Evolutionary conservation across 83 land plant species (phyloP).

Genomic region (Picea abies): DNA sequence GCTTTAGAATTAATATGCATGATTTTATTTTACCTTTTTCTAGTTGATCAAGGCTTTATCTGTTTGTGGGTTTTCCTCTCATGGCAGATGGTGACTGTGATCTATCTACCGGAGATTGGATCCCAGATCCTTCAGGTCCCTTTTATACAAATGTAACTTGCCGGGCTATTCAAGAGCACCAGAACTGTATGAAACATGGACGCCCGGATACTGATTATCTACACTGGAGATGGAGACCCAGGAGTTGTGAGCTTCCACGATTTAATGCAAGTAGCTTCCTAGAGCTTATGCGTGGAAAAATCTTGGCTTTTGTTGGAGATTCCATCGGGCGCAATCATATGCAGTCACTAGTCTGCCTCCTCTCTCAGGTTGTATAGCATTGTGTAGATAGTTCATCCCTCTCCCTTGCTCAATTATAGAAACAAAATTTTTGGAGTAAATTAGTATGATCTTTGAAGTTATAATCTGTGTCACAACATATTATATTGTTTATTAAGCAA

Average conservation of each 20-base stretch:
- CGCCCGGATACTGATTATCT: slow-evolving; percentile 60
- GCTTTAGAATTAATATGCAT: neutral
- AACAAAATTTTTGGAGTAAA: neutral
- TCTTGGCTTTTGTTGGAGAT: slow-evolving; percentile 74
- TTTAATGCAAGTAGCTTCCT: slow-evolving; percentile 55
- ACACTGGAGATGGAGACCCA: slow-evolving; percentile 78
- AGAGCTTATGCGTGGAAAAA: slow-evolving; percentile 56
- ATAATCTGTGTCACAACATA: neutral
- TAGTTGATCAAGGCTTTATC: too few species aligned
- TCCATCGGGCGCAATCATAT: slow-evolving; percentile 78
- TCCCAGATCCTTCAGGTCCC: slow-evolving; percentile 45
- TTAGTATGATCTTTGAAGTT: neutral
- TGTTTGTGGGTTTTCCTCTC: too few species aligned
- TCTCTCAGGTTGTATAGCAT: neutral
- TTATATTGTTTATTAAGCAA: too few species aligned
- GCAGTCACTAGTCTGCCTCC: slow-evolving; percentile 69
- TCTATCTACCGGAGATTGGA: slow-evolving; percentile 71
- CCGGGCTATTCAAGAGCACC: slow-evolving; percentile 53
- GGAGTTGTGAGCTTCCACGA: slow-evolving; percentile 52
- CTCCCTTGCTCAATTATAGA: neutral
- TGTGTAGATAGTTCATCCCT: neutral
- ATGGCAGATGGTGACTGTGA: slow-evolving; percentile 45
- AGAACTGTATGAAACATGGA: slow-evolving; percentile 79
- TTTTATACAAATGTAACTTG: slow-evolving; percentile 65
- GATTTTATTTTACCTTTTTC: neutral